Conservation (phyloP, 2,329 filamentous ascomycete species). For the Didymella lethalis region DNA sequence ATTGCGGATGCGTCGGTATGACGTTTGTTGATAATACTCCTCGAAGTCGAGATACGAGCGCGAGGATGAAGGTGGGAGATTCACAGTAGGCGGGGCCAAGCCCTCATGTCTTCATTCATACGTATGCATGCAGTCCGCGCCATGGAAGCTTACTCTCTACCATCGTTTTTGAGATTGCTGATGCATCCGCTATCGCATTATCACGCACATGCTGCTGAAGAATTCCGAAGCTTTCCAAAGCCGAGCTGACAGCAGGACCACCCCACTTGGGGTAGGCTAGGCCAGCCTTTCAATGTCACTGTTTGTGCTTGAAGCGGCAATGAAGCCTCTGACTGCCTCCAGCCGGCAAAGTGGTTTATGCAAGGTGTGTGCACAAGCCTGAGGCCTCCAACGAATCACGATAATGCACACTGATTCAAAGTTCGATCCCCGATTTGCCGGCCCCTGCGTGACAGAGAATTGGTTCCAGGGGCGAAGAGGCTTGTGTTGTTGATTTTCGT, state of each 20-base stretch:
- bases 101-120: background rate
- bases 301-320: conserved; percentile 1
- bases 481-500: conserved; percentile 7
- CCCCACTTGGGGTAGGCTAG: conserved; percentile 18
- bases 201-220: conserved; percentile 17
- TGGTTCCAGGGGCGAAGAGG: background rate
- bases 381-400: conserved; percentile 12
- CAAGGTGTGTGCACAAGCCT: conserved; percentile 16
- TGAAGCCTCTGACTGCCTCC: conserved; percentile 9
- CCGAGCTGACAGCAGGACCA: conserved; percentile 9
- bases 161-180: background rate
- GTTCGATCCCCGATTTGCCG: conserved; percentile 13
- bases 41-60: background rate
- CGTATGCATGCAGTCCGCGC: conserved; percentile 2
- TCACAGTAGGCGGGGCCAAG: background rate
- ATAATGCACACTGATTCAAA: conserved; percentile 2
- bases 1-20: conserved; percentile 21
- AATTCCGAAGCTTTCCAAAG: conserved; percentile 20
- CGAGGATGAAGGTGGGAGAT: background rate
- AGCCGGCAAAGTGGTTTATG: conserved; percentile 3
- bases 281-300: conserved; percentile 5
- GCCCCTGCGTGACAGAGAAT: conserved; percentile 8
- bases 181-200: conserved; percentile 9
- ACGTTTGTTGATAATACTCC: conserved; percentile 12
- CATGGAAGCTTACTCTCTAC: background rate